Evolutionary conservation across 176 grass and related monocot genomes (phyloP), one percentile per base, ranked within the genome.

Genomic region (Triticum monococcum): DNA sequence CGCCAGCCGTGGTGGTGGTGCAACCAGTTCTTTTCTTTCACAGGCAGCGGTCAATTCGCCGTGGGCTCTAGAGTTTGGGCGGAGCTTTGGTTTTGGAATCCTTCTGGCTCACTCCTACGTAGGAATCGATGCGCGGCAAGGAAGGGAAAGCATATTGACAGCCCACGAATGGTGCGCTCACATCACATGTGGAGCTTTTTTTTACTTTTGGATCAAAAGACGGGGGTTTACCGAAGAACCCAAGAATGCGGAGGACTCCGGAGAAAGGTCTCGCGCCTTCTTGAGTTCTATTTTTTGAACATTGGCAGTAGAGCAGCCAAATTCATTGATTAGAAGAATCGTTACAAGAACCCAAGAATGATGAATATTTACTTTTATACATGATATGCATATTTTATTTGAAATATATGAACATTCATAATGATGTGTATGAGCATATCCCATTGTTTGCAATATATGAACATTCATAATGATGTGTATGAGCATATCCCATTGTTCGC

Each of bases 1-100:
- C 38, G 71, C 40, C 25, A 45, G 33, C 41, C 41, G 41, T 12
- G 41, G 41, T 12, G 41, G 22, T 45, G 30, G 45, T 37, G 45
- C 18, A 65, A 59, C 16, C 5, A 81, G 68, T 37, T 46, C 30
- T 24, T 77, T 36, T 45, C 28, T 20, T 78, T 28, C 33, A 2
- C 5, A n/a, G 26, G 8, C 28, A 12, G 46, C 12, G 46, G 74
- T 56, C 28, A 33, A 18, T 64, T 72, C 12, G 62, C 41, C 12
- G 69, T 72, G 35, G 23, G 41, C 48, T 41, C 46, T 68, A 11
- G 8, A 70, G n/a, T 52, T 73, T 89, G 77, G 86, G 64, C 35
- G 35, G 25, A 41, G 23, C 72, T 86, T 85, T 91, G 86, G 89
- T 79, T 91, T 93, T 91, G 91, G 87, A 95, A 95, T 95, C 85